Evolutionary conservation across 495 filamentous ascomycete genomes (phyloP).

Genomic region (Pyronema domesticum): DNA sequence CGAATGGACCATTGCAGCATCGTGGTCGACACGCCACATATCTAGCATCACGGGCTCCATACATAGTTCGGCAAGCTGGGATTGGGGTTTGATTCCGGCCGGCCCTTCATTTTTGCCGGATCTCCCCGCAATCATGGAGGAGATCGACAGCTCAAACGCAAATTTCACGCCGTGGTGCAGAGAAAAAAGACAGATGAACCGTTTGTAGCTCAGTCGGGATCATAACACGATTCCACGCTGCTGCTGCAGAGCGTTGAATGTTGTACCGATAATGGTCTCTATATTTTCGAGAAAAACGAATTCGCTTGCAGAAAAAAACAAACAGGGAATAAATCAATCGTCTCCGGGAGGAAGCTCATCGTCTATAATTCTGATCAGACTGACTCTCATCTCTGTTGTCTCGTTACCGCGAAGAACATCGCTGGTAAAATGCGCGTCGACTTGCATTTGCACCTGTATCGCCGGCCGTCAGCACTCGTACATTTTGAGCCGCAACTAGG

Average conservation of each 20-base stretch:
- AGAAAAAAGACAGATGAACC: too few relatives aligned
- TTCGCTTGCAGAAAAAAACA: background rate
- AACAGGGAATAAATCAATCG: slow-evolving; percentile 29
- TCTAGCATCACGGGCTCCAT: background rate
- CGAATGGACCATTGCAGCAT: too few relatives aligned
- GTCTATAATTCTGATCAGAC: slow-evolving; percentile 84
- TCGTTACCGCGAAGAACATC: slow-evolving; percentile 88
- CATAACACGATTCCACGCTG: too few relatives aligned
- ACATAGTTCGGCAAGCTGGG: background rate
- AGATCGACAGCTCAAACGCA: too few relatives aligned
- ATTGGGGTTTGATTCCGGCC: background rate
- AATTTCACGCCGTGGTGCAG: too few relatives aligned
- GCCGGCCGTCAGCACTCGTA: background rate
- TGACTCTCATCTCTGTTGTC: slow-evolving; percentile 90
- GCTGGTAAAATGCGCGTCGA: slow-evolving; percentile 91
- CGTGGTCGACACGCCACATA: too few relatives aligned
- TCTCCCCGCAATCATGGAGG: background rate
- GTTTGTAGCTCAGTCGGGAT: too few relatives aligned
- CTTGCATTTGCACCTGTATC: slow-evolving; percentile 82
- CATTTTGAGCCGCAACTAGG: slow-evolving; percentile 15
- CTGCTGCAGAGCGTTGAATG: too few relatives aligned
- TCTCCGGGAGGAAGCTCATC: slow-evolving; percentile 95
- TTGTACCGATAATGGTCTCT: background rate
- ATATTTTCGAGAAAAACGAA: background rate
- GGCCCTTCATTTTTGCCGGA: background rate